A percentile compares a stretch with the other conserved stretches of the same genome.
phyloP scores from a whole-genome alignment of 805 yeast species.

The Saturnispora gosingensis region DNA sequence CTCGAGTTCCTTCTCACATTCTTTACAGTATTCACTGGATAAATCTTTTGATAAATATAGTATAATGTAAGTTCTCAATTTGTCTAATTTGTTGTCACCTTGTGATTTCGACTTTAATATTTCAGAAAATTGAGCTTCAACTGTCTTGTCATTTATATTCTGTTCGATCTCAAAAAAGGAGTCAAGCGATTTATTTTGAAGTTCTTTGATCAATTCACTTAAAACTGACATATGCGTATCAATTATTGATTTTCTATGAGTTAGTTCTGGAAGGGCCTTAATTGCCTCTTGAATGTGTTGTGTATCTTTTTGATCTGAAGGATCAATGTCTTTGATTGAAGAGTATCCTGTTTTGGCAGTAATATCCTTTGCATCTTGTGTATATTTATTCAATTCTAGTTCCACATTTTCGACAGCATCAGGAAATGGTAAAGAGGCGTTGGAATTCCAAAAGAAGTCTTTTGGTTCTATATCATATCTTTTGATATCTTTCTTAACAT shows the following conservation, averaged over 20 bases:
- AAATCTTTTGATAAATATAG: constrained; percentile 49
- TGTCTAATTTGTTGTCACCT: constrained; percentile 53
- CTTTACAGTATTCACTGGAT: constrained; percentile 37
- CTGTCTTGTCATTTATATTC: constrained; percentile 53
- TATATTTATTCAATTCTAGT: constrained; percentile 67
- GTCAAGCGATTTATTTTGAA: constrained; percentile 82
- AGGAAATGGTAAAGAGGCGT: constrained; percentile 87
- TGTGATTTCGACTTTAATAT: constrained; percentile 44
- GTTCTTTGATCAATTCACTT: constrained; percentile 69
- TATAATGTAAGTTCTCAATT: constrained; percentile 83
- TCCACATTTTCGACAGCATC: constrained; percentile 98
- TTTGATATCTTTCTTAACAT: constrained; percentile 35
- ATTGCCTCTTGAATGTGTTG: constrained; percentile 75
- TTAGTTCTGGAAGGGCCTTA: constrained; percentile 83
- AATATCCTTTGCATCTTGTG: constrained; percentile 78
- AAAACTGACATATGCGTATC: constrained; percentile 97
- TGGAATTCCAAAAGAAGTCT: constrained; percentile 86
- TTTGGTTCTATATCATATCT: constrained; percentile 83
- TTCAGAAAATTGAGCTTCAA: constrained; percentile 49
- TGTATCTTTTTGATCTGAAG: constrained; percentile 45
- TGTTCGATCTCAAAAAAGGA: constrained; percentile 93
- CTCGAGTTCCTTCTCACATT: constrained; percentile 55
- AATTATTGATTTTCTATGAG: constrained; percentile 76
- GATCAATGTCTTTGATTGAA: constrained; percentile 68
- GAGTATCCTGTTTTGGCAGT: constrained; percentile 68